Base-by-base conservation (phyloP, 1,139 yeast species). In the Sugiyamaella sp. region DNA sequence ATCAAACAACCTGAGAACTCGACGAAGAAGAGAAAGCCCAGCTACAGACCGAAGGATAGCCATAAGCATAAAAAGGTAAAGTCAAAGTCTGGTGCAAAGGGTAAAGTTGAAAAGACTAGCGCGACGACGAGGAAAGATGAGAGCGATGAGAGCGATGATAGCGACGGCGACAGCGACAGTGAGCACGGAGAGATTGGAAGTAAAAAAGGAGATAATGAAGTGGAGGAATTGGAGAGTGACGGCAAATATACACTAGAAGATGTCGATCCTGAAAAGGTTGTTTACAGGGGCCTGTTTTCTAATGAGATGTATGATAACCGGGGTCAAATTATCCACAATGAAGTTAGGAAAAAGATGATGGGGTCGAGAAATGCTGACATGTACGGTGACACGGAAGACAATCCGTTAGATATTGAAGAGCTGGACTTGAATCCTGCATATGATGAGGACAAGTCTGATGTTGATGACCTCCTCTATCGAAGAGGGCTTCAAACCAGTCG, bases 271-370 rank as follows among this genome's bases (percentile, higher is more conserved):
- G 49, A 33, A 38, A 52, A 41, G 8, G 16, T 19, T 4, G 29
- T 10, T 3, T 48, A 48, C 24, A 10, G 10, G 22, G 51, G 51
- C 12, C 37, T 48, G 20, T 32, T 35, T 39, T 40, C 51, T 3
- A 41, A 22, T 24, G 41, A 40, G 27, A 8, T 22, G n/a, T 48
- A 40, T 22, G 19, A 50, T 42, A 14, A 29, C 17, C n/a, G 48
- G 24, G 45, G 54, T 17, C 35, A 55, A 46, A 37, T 55, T 49
- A 19, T 53, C 40, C 20, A 38, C 10, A 46, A 33, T 16, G 37
- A 9, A 2, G 14, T 46, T 8, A 24, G 35, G 12, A 35, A 35
- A 16, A 44, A 32, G 32, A 22, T 14, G 29, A 12, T 38, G 24
- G 24, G 38, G n/a, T 35, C 24, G 40, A 12, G 8, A 3, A 25